Evolutionary conservation across 805 yeast species (phyloP), one percentile per base, ranked within the genome.

Genomic region (Pichia scutulata): DNA sequence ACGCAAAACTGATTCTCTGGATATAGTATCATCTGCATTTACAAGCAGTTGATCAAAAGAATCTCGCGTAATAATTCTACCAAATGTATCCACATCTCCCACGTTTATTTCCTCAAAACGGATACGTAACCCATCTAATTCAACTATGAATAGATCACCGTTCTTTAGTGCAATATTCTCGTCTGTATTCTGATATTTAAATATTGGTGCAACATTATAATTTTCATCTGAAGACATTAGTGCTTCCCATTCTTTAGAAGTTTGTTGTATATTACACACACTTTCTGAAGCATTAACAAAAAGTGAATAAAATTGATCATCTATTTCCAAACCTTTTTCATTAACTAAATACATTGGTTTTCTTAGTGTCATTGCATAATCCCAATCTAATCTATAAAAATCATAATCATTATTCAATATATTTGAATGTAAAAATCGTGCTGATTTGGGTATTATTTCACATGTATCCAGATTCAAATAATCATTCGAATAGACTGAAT

Each of bases 321-420:
- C 62, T 2, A 72, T 51, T 54, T 70, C 73, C 16, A 48, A 41
- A 23, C 67, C 37, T 10, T 28, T 25, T 3, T 19, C 53, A 6
- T 55, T 47, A 3, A 48, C 21, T 48, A 64, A 53, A 57, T 76
- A 66, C 0, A 51, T 25, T 2, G 86, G 84, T 48, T 70, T 65
- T 1, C 69, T 56, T 22, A 82, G 60, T 1, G 78, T 69, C 6
- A 66, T 57, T 18, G 56, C 56, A 60, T 69, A 77, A 16, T 63
- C 57, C 41, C 69, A 52, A 53, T 80, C 82, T 4, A 75, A 60
- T 41, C 68, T 65, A 56, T 79, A 81, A 2, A 79, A 59, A n/a
- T 65, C 60, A 1, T 52, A 37, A 41, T 64, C 60, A 65, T 70
- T 67, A 3, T 57, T 53, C 46, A 77, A 67, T 41, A 71, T 64